Evolutionary conservation across 2,329 filamentous ascomycete genomes (phyloP).

Genomic region (Chalaropsis ovoidea): DNA sequence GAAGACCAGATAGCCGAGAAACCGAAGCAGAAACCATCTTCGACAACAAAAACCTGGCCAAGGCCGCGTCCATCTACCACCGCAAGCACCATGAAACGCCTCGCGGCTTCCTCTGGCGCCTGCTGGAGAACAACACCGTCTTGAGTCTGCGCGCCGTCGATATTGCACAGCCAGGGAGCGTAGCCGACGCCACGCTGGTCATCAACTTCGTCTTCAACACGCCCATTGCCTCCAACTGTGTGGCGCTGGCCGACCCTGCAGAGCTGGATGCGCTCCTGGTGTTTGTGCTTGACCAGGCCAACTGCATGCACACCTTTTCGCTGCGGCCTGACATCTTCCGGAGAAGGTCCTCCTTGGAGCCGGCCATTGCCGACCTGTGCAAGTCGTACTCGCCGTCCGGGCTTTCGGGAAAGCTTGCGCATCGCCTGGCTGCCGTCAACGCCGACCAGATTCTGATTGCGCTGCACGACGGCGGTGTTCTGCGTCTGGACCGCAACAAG

Average conservation of each 20-base stretch:
- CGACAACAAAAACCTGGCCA: slow-evolving; percentile 61
- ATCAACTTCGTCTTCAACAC: slow-evolving; percentile 69
- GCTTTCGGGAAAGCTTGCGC: slow-evolving; percentile 66
- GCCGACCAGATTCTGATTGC: slow-evolving; percentile 68
- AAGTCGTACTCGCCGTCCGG: slow-evolving; percentile 64
- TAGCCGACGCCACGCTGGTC: slow-evolving; percentile 60
- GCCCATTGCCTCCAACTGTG: slow-evolving; percentile 62
- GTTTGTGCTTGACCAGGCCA: slow-evolving; percentile 69
- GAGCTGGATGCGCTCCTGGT: slow-evolving; percentile 68
- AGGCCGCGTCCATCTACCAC: slow-evolving; percentile 74
- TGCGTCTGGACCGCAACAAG: slow-evolving; percentile 56
- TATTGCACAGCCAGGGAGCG: slow-evolving; percentile 46
- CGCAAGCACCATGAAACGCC: slow-evolving; percentile 65
- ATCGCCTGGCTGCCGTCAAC: slow-evolving; percentile 66
- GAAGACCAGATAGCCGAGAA: slow-evolving; percentile 26
- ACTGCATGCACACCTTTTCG: slow-evolving; percentile 73
- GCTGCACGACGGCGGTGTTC: slow-evolving; percentile 66
- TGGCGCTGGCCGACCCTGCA: slow-evolving; percentile 70
- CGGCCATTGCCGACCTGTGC: slow-evolving; percentile 64
- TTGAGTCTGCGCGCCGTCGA: slow-evolving; percentile 79
- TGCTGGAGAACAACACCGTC: slow-evolving; percentile 67
- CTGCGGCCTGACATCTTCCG: slow-evolving; percentile 74
- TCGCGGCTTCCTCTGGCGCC: slow-evolving; percentile 80
- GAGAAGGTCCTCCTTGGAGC: slow-evolving; percentile 57
- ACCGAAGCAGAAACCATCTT: slow-evolving; percentile 65